Conservation (phyloP, 805 yeast genomes). For the Jamesozyma gamospora region DNA sequence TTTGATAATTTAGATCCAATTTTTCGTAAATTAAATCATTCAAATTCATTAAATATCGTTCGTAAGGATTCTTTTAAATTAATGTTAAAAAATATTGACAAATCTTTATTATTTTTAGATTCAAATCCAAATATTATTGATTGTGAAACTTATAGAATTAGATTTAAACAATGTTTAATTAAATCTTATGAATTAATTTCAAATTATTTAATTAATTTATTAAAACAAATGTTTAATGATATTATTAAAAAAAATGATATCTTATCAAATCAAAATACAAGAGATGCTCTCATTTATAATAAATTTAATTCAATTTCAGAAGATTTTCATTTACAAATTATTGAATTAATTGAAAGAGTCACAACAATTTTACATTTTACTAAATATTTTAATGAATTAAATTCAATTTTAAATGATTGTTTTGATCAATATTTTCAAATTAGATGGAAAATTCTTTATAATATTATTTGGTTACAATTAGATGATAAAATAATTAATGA, state of each 20-base stretch:
- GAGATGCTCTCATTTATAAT: conserved; percentile 56
- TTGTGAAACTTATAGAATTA: conserved; percentile 52
- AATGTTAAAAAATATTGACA: conserved; percentile 50
- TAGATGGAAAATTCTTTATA: conserved; percentile 41
- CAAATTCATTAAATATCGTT: conserved; percentile 56
- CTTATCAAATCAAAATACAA: conserved; percentile 26
- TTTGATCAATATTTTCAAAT: conserved; percentile 51
- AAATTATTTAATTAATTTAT: conserved; percentile 43
- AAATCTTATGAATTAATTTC: conserved; percentile 67
- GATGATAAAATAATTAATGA: conserved; percentile 19
- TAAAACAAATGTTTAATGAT: conserved; percentile 30
- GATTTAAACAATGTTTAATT: conserved; percentile 76
- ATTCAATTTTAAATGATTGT: conserved; percentile 44
- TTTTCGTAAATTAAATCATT: conserved; percentile 55
- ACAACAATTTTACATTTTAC: conserved; percentile 26
- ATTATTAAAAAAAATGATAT: conserved; percentile 20
- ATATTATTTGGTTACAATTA: conserved; percentile 33
- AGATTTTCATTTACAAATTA: conserved; percentile 31
- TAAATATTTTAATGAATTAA: conserved; percentile 53
- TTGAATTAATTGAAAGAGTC: conserved; percentile 28
- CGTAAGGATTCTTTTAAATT: conserved; percentile 45
- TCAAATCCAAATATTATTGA: conserved; percentile 56
- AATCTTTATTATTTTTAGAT: conserved; percentile 51
- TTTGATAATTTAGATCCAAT: conserved; percentile 67
- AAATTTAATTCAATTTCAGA: conserved; percentile 45